Conservation (phyloP, 176 grass and related monocot species). For the maize (Zea mays) region DNA sequence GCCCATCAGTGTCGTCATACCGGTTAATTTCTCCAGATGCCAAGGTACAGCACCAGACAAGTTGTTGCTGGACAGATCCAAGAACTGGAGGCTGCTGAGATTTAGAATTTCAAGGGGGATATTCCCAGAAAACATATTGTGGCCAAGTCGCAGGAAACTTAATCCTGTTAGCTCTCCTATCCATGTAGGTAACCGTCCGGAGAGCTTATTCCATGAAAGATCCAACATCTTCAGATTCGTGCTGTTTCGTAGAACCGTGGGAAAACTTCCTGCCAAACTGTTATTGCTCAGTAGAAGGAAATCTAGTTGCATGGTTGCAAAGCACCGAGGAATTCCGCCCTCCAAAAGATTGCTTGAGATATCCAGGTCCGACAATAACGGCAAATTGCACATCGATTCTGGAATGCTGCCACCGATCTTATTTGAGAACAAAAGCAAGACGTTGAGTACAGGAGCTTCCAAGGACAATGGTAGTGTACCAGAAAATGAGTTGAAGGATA, state of each 20-base stretch:
- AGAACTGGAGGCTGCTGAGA: not conserved
- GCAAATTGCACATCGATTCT: not conserved
- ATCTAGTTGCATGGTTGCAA: not conserved
- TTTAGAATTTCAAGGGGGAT: conserved; percentile 18
- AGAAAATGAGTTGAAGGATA: not conserved
- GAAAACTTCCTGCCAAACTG: not conserved
- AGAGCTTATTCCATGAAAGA: not conserved
- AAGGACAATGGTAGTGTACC: not conserved
- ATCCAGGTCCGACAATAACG: not conserved
- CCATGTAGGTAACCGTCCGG: not conserved
- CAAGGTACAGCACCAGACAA: conserved; percentile 4
- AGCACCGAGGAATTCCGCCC: not conserved
- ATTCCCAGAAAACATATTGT: conserved; percentile 33
- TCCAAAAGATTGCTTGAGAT: not conserved
- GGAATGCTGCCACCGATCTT: not conserved
- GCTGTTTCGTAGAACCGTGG: not conserved
- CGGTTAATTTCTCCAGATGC: conserved; percentile 7
- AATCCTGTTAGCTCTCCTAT: not conserved
- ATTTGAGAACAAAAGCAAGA: not conserved
- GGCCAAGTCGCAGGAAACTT: not conserved
- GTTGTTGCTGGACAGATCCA: not conserved
- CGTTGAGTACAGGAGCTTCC: not conserved
- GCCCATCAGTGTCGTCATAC: conserved; percentile 9
- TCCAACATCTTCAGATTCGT: not conserved
- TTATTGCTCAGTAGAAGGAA: not conserved